Percentiles rank a stretch among this genome's conserved stretches.
These are phyloP conservation scores for Pigoraptor vietnamica DNA, from an alignment of 78 protist species.

Conservation along the genomic window DNA sequence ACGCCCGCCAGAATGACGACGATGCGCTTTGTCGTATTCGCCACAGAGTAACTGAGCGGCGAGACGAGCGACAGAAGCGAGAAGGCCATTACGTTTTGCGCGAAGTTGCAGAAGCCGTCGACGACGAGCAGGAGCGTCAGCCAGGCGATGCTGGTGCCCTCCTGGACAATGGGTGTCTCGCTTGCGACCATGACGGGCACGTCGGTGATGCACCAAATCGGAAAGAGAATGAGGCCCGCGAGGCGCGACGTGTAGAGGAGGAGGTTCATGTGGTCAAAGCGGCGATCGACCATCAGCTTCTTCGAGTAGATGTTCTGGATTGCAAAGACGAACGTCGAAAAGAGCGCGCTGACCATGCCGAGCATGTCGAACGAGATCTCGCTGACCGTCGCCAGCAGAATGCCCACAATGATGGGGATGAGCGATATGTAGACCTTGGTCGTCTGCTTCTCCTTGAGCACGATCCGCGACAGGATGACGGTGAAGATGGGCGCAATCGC, in stretches of 20 bases:
- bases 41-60: slow-evolving; percentile 31
- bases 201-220: background rate
- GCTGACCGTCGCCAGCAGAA: slow-evolving; percentile 23
- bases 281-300: background rate
- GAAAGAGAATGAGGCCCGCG: background rate
- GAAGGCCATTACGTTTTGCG: slow-evolving; percentile 25
- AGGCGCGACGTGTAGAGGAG: background rate
- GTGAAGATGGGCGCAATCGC: slow-evolving; percentile 36
- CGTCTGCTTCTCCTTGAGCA: slow-evolving; percentile 21
- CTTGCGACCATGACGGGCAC: background rate
- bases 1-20: slow-evolving; percentile 23
- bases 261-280: slow-evolving; percentile 3
- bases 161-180: background rate
- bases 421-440: slow-evolving; percentile 24
- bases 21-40: slow-evolving; percentile 35
- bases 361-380: slow-evolving; percentile 27
- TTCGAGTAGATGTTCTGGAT: slow-evolving; percentile 27
- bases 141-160: background rate
- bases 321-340: background rate
- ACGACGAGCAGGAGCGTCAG: background rate
- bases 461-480: slow-evolving; percentile 5
- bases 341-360: slow-evolving; percentile 10
- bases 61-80: slow-evolving; percentile 13
- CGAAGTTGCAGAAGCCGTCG: background rate
- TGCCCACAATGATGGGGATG: slow-evolving; percentile 39